Evolutionary conservation across 441 rosid species (phyloP), one percentile per base, ranked within the genome.

Genomic region (Pelargonium cotyledonis): DNA sequence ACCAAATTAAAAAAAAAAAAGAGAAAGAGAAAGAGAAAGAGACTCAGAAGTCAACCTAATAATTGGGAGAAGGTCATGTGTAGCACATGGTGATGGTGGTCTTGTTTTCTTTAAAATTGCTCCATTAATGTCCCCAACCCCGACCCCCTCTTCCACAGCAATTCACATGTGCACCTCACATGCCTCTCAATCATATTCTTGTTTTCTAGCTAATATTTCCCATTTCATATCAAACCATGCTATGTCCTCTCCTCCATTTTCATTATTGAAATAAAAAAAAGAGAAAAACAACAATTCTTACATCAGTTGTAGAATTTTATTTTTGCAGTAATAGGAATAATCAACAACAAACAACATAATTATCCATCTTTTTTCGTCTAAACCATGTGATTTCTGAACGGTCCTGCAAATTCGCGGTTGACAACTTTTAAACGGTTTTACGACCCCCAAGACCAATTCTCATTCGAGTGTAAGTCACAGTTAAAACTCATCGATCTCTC

Each of bases 81-180:
- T 2, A 40, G 69, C 73, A 78, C 81, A 68, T 71, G 77, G 68
- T 51, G 43, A 2, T 41, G 21, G 31, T 19, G 11, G 21, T 16
- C 44, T n/a, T 7, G 55, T 26, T 57, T 12, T 44, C 21, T 64
- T 7, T 38, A 47, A 35, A 44, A 15, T 26, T 43, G 58, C 6
- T 47, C 53, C 53, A 47, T 47, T 47, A 47, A 47, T 47, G 53
- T 47, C n/a, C 14, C n/a, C 4, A 47, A 23, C 26, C 26, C 26
- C 26, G 2, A 47, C 53, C 12, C 53, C 3, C 14, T 11, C 11
- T 47, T 11, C 1, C 53, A 47, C 53, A 47, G 14, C 53, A 47
- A 18, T 47, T 47, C 11, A 3, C 75, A 70, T 77, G 75, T 73
- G 74, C 53, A n/a, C 5, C 41, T 65, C 77, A 73, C 72, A 70